Percentiles rank a stretch among this genome's conserved stretches.
These are phyloP conservation scores for Hortiboletus campestris DNA, from an alignment of 768 basidiomycete species.

Conservation along the genomic window DNA sequence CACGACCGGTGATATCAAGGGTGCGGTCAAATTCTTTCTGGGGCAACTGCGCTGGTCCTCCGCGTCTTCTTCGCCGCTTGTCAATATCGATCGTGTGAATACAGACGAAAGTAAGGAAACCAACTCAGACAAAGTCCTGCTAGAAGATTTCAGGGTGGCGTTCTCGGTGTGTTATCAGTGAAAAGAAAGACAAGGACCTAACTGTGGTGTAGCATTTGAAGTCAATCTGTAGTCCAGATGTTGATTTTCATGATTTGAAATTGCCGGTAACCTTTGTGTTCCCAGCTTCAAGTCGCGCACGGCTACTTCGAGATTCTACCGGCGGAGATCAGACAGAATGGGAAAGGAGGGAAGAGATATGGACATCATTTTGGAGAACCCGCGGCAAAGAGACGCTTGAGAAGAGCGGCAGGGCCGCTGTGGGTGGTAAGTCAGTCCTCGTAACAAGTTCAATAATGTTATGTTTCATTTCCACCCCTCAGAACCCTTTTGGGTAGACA, in stretches of 20 bases:
- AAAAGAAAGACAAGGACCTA: not conserved
- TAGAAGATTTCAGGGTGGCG: constrained; percentile 89
- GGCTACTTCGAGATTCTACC: constrained; percentile 51
- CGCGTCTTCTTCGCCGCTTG: constrained; percentile 12
- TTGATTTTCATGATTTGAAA: constrained; percentile 44
- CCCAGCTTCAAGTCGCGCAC: constrained; percentile 52
- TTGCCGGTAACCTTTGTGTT: constrained; percentile 70
- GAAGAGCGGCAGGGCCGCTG: constrained; percentile 54
- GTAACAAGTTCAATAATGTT: not conserved
- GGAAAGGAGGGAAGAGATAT: constrained; percentile 63
- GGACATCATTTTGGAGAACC: constrained; percentile 58
- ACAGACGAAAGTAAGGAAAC: constrained; percentile 31
- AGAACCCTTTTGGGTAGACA: constrained; percentile 80
- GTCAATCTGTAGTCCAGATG: constrained; percentile 49
- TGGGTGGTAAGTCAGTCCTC: constrained; percentile 49
- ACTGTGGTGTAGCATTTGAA: constrained; percentile 61
- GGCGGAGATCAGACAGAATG: constrained; percentile 50
- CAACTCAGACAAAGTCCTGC: constrained; percentile 60
- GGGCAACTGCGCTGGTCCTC: constrained; percentile 57
- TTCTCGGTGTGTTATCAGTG: constrained; percentile 57
- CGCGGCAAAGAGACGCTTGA: constrained; percentile 55
- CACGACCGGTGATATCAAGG: constrained; percentile 79
- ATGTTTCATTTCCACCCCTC: constrained; percentile 1
- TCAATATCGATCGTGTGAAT: constrained; percentile 17
- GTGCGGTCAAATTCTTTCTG: constrained; percentile 77